These are phyloP conservation scores for Penicillium sp. DNA, from an alignment of 2,329 filamentous ascomycete species.

Conservation along the genomic window DNA sequence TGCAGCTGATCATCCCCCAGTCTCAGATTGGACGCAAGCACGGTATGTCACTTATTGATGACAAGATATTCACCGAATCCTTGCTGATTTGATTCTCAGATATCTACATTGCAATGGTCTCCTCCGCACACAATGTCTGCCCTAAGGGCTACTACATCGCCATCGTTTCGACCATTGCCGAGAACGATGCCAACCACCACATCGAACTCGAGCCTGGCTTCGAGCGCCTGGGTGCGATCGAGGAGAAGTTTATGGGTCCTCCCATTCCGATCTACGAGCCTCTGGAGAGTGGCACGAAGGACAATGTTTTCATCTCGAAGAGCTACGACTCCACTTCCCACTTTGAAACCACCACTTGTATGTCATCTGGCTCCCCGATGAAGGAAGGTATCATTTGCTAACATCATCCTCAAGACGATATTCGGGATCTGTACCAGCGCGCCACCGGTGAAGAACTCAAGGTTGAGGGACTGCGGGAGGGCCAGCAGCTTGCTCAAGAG, in stretches of 20 bases:
- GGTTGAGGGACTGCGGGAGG: slow-evolving; percentile 83
- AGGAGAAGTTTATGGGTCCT: slow-evolving; percentile 95
- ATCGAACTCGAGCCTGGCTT: slow-evolving; percentile 90
- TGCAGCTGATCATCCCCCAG: slow-evolving; percentile 96
- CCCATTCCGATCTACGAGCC: slow-evolving; percentile 96
- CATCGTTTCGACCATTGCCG: slow-evolving; percentile 96
- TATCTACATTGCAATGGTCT: slow-evolving; percentile 96
- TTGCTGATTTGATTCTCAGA: slow-evolving; percentile 56
- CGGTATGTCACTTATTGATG: slow-evolving; percentile 58
- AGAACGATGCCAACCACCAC: slow-evolving; percentile 89
- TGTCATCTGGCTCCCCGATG: slow-evolving; percentile 15
- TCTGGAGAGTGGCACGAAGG: slow-evolving; percentile 74
- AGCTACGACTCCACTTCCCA: slow-evolving; percentile 98
- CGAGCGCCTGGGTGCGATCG: slow-evolving; percentile 86
- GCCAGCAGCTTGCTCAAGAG: slow-evolving; percentile 47
- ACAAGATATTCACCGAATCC: background rate
- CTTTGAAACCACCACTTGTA: slow-evolving; percentile 84
- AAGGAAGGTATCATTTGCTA: background rate
- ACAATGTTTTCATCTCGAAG: slow-evolving; percentile 97
- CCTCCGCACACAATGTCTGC: slow-evolving; percentile 95
- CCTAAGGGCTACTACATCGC: slow-evolving; percentile 99
- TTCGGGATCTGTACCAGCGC: slow-evolving; percentile 88
- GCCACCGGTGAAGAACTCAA: slow-evolving; percentile 81
- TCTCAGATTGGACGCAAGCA: slow-evolving; percentile 96
- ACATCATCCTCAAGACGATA: slow-evolving; percentile 67